Conservation (phyloP, 2,329 filamentous ascomycete genomes). For the Fusarium sp. region DNA sequence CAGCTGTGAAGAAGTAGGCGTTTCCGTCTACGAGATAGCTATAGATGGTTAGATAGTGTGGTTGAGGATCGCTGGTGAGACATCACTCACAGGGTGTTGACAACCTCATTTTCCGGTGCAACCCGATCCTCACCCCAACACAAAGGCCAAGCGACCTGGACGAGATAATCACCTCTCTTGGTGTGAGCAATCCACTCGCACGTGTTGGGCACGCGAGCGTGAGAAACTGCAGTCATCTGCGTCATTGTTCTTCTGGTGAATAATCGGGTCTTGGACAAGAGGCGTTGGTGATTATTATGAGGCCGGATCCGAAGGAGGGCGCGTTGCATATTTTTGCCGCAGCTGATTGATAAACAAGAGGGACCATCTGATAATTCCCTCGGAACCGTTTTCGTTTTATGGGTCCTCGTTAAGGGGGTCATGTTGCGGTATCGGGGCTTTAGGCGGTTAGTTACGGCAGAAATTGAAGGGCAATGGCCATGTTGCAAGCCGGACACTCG, state of each 20-base stretch:
- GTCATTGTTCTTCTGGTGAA: constrained; percentile 12
- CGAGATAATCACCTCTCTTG: constrained; percentile 46
- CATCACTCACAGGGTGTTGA: constrained; percentile 45
- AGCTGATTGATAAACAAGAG: constrained; percentile 35
- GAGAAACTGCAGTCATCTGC: constrained; percentile 21
- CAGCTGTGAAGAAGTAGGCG: constrained; percentile 50
- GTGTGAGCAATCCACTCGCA: constrained; percentile 44
- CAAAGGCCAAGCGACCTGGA: constrained; percentile 50
- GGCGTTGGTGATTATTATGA: background rate
- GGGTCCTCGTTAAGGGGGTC: constrained; percentile 24
- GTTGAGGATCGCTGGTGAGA: background rate
- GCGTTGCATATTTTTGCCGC: constrained; percentile 30
- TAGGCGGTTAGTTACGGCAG: constrained; percentile 28
- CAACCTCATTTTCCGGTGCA: constrained; percentile 36
- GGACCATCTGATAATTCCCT: constrained; percentile 20
- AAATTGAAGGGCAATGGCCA: background rate
- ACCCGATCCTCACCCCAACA: constrained; percentile 44
- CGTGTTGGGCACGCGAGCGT: constrained; percentile 44
- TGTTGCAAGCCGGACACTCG: background rate
- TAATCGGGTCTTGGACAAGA: background rate
- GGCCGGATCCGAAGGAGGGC: constrained; percentile 24
- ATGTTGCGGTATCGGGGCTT: constrained; percentile 31
- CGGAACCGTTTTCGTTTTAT: constrained; percentile 17
- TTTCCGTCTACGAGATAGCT: constrained; percentile 53
- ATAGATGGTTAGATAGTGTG: background rate